Evolutionary conservation across 768 basidiomycete species (phyloP), one percentile per base, ranked within the genome.

Genomic region (Strobilomyces confusus): DNA sequence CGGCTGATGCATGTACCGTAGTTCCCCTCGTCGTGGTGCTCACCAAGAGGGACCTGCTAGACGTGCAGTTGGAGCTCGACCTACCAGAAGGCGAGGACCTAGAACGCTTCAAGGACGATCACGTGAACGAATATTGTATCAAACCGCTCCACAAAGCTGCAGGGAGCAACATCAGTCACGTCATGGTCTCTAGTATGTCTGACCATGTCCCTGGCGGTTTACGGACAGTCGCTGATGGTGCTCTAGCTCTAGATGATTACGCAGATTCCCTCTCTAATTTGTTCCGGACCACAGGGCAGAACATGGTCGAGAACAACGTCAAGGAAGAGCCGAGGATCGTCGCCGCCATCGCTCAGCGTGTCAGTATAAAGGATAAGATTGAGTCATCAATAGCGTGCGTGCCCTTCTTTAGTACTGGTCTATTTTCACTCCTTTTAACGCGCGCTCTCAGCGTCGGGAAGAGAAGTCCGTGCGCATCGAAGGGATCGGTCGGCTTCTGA

Each of bases 21-120:
- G 42, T 58, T 20, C 59, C 55, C 4, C 51, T 60, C 14, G 56
- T 60, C 3, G 49, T 58, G 26, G 59, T 60, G 1, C 60, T 60
- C 33, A 60, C 59, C 2, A 60, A 62, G 48, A 32, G 44, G 9
- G 59, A 60, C 34, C 23, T 58, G 9, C 49, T 60, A 2, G 44
- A 48, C 19, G 17, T 0, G 1, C 55, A 47, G 8, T 26, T 62
- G n/a, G 41, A 48, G 14, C 6, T 58, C 17, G 38, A 58, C 19
- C 22, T 19, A 22, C 29, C 51, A 1, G 23, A 1, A n/a, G 5
- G 19, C 38, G 45, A 44, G 44, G 19, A 15, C 36, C 5, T 34
- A 13, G 23, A 45, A 1, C 7, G 26, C 12, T 13, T 9, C 30
- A 57, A 15, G 34, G 20, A 23, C n/a, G 23, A 7, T 7, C 29